A percentile compares a stretch with the other conserved stretches of the same genome.
phyloP scores from a whole-genome alignment of 2,329 filamentous ascomycete genomes.

The Penicillium brevicompactum region DNA sequence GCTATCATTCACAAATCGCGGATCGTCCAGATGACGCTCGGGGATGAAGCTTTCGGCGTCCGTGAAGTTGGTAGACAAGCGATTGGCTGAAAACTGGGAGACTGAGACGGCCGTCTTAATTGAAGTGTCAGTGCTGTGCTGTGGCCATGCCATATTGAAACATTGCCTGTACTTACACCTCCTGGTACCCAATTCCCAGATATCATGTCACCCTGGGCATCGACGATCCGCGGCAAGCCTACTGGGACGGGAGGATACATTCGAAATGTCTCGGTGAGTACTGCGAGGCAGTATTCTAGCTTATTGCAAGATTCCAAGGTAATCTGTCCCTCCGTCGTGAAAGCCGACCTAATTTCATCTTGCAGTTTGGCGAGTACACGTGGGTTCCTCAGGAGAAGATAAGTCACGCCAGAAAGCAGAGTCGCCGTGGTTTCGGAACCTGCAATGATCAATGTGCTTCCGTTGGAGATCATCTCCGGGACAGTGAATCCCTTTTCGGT shows the following conservation, averaged over 20 bases:
- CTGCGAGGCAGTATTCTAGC: slow-evolving; percentile 44
- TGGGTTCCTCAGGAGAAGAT: slow-evolving; percentile 43
- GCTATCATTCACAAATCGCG: slow-evolving; percentile 45
- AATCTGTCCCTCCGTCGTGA: slow-evolving; percentile 42
- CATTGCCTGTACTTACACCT: slow-evolving; percentile 12
- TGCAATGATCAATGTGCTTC: slow-evolving; percentile 15
- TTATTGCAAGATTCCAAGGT: slow-evolving; percentile 30
- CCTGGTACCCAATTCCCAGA: slow-evolving; percentile 24
- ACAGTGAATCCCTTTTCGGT: slow-evolving; percentile 17
- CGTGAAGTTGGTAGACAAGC: slow-evolving; percentile 23
- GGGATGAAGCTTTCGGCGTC: slow-evolving; percentile 18
- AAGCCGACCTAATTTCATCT: slow-evolving; percentile 43
- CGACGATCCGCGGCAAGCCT: slow-evolving; percentile 25
- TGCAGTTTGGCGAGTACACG: slow-evolving; percentile 33
- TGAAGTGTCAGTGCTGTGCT: background rate
- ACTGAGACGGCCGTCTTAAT: slow-evolving; percentile 45
- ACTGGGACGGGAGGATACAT: slow-evolving; percentile 38
- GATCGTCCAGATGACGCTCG: slow-evolving; percentile 17
- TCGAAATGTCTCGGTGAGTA: slow-evolving; percentile 46
- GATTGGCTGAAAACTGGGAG: slow-evolving; percentile 48
- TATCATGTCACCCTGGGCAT: slow-evolving; percentile 19
- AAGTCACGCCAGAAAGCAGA: slow-evolving; percentile 45
- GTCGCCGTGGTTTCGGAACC: slow-evolving; percentile 54
- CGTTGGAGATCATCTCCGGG: slow-evolving; percentile 33
- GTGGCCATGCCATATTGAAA: background rate